Percentiles rank a stretch among this genome's conserved stretches.
Evolutionary conservation across 768 basidiomycete species (phyloP).

Genomic region (Termitomyces sp.): DNA sequence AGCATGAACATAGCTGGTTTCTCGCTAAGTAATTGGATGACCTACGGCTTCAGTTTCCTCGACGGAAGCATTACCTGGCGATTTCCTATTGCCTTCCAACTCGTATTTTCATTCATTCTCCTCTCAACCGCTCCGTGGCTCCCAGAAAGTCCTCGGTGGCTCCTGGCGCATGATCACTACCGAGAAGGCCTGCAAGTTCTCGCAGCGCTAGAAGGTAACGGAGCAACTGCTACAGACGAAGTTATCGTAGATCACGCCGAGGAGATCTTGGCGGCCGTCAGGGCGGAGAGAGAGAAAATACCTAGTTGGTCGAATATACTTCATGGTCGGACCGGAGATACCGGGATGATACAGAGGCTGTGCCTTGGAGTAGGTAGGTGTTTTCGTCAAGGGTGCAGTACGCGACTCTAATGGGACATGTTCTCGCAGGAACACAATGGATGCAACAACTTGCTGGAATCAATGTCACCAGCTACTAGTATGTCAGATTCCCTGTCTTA

Average conservation of each 20-base stretch:
- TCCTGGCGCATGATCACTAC: constrained; percentile 41
- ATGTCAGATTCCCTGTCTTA: constrained; percentile 5
- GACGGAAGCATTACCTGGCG: constrained; percentile 43
- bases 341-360: constrained; percentile 42
- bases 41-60: constrained; percentile 47
- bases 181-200: constrained; percentile 40
- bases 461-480: constrained; percentile 54
- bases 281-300: constrained; percentile 37
- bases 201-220: constrained; percentile 39
- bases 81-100: constrained; percentile 50
- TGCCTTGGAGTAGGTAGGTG: constrained; percentile 38
- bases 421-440: constrained; percentile 39
- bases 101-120: constrained; percentile 42
- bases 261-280: constrained; percentile 42
- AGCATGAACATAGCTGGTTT: constrained; percentile 51
- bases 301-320: constrained; percentile 41
- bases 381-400: not conserved
- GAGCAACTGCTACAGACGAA: constrained; percentile 32
- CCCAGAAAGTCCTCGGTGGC: constrained; percentile 47
- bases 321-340: constrained; percentile 37
- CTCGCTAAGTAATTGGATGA: constrained; percentile 52
- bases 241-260: constrained; percentile 34
- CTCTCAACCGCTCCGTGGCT: constrained; percentile 47
- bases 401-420: not conserved
- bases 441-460: constrained; percentile 53